Conservation (phyloP, 2,329 filamentous ascomycete species). For the Aureobasidium subglaciale region DNA sequence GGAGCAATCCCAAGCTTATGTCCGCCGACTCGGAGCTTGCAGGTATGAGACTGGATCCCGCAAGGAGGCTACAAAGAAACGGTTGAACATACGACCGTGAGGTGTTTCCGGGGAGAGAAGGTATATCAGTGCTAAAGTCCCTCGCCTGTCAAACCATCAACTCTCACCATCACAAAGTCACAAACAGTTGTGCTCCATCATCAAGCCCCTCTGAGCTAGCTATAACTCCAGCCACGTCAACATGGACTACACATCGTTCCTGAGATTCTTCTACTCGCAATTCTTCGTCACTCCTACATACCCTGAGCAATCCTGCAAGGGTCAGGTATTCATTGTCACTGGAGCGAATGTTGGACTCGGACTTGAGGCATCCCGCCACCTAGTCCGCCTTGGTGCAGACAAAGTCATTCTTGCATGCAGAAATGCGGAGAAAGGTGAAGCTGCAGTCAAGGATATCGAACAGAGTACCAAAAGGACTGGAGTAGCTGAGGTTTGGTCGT, state of each 20-base stretch:
- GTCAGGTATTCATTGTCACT: conserved; percentile 41
- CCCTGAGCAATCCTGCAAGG: conserved; percentile 28
- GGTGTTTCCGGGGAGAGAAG: not conserved
- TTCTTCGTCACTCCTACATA: conserved; percentile 32
- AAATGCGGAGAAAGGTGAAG: conserved; percentile 37
- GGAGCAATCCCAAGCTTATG: not conserved
- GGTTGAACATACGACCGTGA: conserved; percentile 1
- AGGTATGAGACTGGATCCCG: not conserved
- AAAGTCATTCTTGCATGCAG: conserved; percentile 43
- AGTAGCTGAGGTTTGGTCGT: conserved; percentile 39
- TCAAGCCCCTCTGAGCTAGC: too few species aligned
- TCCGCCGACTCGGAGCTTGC: not conserved
- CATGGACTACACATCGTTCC: conserved; percentile 10
- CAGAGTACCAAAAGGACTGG: conserved; percentile 24
- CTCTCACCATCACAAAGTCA: not conserved
- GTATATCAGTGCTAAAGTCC: not conserved
- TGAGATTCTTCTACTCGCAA: conserved; percentile 34
- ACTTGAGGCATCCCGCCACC: conserved; percentile 39
- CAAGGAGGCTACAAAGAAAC: not conserved
- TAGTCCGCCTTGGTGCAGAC: conserved; percentile 33
- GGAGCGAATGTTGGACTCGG: conserved; percentile 44
- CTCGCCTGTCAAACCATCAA: not conserved
- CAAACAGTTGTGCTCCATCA: not conserved
- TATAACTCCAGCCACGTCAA: not conserved
- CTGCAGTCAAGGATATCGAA: conserved; percentile 36